Base-by-base conservation (phyloP, 2,329 filamentous ascomycete genomes). In the Parafenestella ontariensis region DNA sequence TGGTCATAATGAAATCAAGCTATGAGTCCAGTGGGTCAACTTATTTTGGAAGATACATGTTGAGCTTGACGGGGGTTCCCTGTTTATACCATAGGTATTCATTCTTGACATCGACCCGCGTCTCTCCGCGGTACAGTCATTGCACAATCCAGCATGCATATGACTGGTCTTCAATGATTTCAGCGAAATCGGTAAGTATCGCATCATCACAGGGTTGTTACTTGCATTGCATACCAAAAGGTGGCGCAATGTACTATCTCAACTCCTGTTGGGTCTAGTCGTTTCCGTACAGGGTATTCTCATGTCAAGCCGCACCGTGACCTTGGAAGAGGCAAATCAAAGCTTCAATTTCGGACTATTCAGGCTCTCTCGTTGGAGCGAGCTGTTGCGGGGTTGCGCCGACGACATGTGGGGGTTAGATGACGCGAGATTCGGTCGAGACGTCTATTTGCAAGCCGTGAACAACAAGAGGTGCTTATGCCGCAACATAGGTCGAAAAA, bases 131-230 rank as follows among this genome's bases (percentile, higher is more conserved):
- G 5, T 21, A 11, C 17, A 18, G 23, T 6, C 8, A 43, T 18
- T 10, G 13, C 21, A 43, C 13, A 8, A 29, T 15, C 15, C 11
- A 28, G 31, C 24, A 20, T 17, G 26, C 29, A 15, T 20, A 39
- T 28, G 13, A 42, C 40, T 28, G 40, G 40, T 10, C 3, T 17
- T n/a, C 40, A 15, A 10, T n/a, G 6, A n/a, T 7, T 24, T n/a
- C 17, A 13, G 21, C 36, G 17, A n/a, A 20, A 26, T 18, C 24
- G n/a, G 15, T 13, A 20, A 7, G n/a, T 13, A 53, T 64, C 17
- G 49, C 62, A 61, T 50, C 57, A 65, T 62, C 18, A 17, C 61
- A 56, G 18, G 55, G 49, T 36, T 54, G 11, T 13, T 11, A 31
- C 37, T 39, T 37, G 58, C 46, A 47, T 46, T 40, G 28, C 46